phyloP scores from a whole-genome alignment of 177 flowering plant genomes.

The Vitis hybrid region DNA sequence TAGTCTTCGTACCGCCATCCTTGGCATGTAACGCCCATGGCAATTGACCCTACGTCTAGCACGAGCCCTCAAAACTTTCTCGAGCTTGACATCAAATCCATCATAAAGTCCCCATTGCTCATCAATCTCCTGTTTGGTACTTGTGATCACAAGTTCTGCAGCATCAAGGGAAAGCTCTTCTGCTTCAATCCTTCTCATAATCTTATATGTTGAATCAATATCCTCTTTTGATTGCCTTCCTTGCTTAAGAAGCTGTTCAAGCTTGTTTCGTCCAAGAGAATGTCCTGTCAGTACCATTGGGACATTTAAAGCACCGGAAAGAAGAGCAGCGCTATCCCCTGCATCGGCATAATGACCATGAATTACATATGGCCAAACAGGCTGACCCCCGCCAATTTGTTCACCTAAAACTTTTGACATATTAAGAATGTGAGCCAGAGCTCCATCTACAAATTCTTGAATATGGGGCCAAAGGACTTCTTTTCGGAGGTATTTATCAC shows the following conservation, averaged over 20 bases:
- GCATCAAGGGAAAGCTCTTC: slow-evolving; percentile 98
- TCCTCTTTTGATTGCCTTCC: slow-evolving; percentile 95
- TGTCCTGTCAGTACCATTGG: slow-evolving; percentile 98
- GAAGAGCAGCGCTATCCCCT: slow-evolving; percentile 95
- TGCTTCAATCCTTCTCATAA: slow-evolving; percentile 93
- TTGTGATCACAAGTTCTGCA: slow-evolving; percentile 94
- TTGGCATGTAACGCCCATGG: slow-evolving; percentile 92
- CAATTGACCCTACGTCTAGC: slow-evolving; percentile 84
- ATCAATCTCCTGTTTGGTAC: slow-evolving; percentile 92
- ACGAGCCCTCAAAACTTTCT: slow-evolving; percentile 87
- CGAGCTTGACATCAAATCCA: slow-evolving; percentile 98
- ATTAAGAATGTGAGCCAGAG: slow-evolving; percentile 82
- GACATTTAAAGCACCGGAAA: slow-evolving; percentile 92
- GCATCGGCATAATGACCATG: slow-evolving; percentile 99
- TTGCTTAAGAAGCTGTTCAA: slow-evolving; percentile 96
- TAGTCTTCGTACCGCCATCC: slow-evolving; percentile 81
- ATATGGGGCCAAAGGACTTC: slow-evolving; percentile 88
- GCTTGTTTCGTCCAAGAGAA: slow-evolving; percentile 92
- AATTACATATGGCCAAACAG: slow-evolving; percentile 95
- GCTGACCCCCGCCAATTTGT: slow-evolving; percentile 76
- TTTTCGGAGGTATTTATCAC: slow-evolving; percentile 75
- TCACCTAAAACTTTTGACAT: slow-evolving; percentile 90
- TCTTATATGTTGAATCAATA: slow-evolving; percentile 86
- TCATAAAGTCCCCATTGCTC: slow-evolving; percentile 98
- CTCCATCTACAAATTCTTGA: slow-evolving; percentile 97